Conservation (phyloP, 352 stramenopile species). For the Achlya hypogyna region DNA sequence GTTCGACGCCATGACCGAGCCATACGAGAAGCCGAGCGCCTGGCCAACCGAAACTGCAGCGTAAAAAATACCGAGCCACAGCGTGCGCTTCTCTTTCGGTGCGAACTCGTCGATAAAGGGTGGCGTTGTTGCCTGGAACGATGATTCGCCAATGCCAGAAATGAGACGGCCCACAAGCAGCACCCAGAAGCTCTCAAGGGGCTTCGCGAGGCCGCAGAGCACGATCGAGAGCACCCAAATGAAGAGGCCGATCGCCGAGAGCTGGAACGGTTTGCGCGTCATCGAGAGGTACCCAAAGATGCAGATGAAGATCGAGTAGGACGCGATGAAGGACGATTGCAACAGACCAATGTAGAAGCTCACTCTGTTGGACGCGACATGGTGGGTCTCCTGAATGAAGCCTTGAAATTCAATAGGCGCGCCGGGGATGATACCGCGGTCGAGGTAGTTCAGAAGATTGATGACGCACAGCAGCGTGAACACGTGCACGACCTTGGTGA, state of each 20-base stretch:
- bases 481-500: too few species aligned
- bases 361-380: conserved; percentile 44
- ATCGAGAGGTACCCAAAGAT: conserved; percentile 46
- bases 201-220: conserved; percentile 31
- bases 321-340: conserved; percentile 24
- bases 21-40: conserved; percentile 43
- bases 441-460: conserved; percentile 59
- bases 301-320: conserved; percentile 22
- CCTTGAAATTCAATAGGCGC: conserved; percentile 41
- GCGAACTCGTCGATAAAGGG: conserved; percentile 60
- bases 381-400: conserved; percentile 37
- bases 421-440: conserved; percentile 64
- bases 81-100: conserved; percentile 23
- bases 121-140: conserved; percentile 44
- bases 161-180: conserved; percentile 43
- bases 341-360: conserved; percentile 75
- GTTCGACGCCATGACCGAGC: conserved; percentile 19
- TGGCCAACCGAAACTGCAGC: conserved; percentile 43
- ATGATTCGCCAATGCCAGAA: conserved; percentile 46
- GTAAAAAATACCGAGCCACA: conserved; percentile 66
- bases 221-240: conserved; percentile 48
- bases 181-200: conserved; percentile 33
- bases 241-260: conserved; percentile 38
- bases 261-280: conserved; percentile 35
- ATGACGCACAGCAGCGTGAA: conserved; percentile 23